A percentile compares a stretch with the other conserved stretches of the same genome.
Conservation (phyloP, 148 eudicot species). For the Polygonum maritimum region DNA sequence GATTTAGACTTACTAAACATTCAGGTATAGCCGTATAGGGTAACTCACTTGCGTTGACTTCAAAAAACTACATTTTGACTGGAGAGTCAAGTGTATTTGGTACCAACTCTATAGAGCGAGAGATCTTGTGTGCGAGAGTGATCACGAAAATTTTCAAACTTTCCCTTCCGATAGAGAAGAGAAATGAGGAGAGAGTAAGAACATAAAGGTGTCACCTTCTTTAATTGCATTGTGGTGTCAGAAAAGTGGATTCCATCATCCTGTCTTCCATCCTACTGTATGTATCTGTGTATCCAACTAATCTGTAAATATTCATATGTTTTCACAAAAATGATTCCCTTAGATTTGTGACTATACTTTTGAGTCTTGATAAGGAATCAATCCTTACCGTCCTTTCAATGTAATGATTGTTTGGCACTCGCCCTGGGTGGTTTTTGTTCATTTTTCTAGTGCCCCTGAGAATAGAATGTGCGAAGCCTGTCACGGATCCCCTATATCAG, state of each 20-base stretch:
- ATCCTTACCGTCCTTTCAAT: not conserved
- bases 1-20: not conserved
- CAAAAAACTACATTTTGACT: not conserved
- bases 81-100: not conserved
- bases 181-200: not conserved
- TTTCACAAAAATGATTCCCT: not conserved
- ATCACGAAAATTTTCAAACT: not conserved
- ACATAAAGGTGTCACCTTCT: not conserved
- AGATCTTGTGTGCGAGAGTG: not conserved
- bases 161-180: not conserved
- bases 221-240: not conserved
- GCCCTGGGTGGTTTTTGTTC: not conserved
- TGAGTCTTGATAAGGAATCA: not conserved
- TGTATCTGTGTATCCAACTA: not conserved
- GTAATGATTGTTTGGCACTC: not conserved
- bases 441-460: conserved; percentile 45
- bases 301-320: not conserved
- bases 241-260: not conserved
- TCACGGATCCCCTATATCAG: conserved; percentile 60
- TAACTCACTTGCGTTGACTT: not conserved
- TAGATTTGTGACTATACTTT: not conserved
- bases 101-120: not conserved
- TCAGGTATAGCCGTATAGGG: not conserved
- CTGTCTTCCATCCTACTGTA: not conserved
- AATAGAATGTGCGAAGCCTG: conserved; percentile 54